A percentile compares a stretch with the other conserved stretches of the same genome.
phyloP scores from a whole-genome alignment of 352 stramenopile genomes.

The Pythium myriotylum region DNA sequence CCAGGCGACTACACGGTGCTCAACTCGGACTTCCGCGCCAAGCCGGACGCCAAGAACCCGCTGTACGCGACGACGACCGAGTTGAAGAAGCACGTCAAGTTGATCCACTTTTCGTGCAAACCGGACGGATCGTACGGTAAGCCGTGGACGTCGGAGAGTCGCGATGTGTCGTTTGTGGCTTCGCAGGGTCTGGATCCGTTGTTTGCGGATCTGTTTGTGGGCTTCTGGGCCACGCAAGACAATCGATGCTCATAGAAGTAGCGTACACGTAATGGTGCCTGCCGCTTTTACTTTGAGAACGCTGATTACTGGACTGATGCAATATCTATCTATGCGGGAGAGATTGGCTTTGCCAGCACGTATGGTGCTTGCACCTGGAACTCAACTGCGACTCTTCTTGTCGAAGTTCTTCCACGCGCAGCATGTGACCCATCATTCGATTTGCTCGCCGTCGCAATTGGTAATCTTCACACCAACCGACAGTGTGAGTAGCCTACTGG shows the following conservation, averaged over 20 bases:
- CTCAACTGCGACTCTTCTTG: too few relatives aligned
- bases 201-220: conserved; percentile 19
- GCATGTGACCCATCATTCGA: too few relatives aligned
- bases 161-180: conserved; percentile 1
- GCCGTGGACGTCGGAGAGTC: conserved; percentile 1
- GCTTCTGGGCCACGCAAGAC: conserved; percentile 24
- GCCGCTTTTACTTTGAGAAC: too few relatives aligned
- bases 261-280: too few relatives aligned
- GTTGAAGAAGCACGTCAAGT: conserved; percentile 10
- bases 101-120: conserved; percentile 17
- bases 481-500: too few relatives aligned
- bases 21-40: conserved; percentile 30
- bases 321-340: too few relatives aligned
- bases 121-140: conserved; percentile 17
- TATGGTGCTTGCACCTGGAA: too few relatives aligned
- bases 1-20: conserved; percentile 34
- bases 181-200: conserved; percentile 3
- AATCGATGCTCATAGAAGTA: conserved; percentile 4
- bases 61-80: conserved; percentile 17
- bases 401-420: too few relatives aligned
- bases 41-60: conserved; percentile 7
- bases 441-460: too few relatives aligned
- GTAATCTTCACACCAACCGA: too few relatives aligned
- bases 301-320: too few relatives aligned
- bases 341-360: too few relatives aligned